Evolutionary conservation across 2,329 filamentous ascomycete species (phyloP).

Genomic region (Fusarium temperatum): DNA sequence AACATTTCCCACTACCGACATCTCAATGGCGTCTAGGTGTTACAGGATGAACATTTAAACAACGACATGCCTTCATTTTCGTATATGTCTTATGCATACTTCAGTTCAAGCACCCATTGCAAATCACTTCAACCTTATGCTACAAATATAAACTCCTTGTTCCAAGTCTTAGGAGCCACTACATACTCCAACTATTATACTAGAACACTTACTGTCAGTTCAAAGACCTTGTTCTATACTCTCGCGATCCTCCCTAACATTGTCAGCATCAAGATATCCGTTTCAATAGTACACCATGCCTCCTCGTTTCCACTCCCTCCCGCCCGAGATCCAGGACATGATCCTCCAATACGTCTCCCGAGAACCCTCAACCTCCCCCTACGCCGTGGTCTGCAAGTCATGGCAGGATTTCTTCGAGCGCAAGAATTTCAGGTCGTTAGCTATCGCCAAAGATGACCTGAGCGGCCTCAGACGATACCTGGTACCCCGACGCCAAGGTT

Average conservation of each 20-base stretch:
- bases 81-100: no score
- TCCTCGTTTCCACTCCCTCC: neutral
- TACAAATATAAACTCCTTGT: neutral
- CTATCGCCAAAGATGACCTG: neutral
- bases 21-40: neutral
- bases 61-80: neutral
- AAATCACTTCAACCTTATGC: neutral
- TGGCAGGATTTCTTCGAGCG: conserved; percentile 14
- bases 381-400: neutral
- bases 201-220: neutral
- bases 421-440: neutral
- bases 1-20: neutral
- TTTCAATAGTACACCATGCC: neutral
- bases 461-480: no score
- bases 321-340: neutral
- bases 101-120: neutral
- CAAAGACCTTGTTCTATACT: neutral
- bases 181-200: neutral
- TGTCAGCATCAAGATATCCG: neutral
- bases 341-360: neutral
- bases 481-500: no score
- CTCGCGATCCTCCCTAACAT: neutral
- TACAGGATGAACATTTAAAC: neutral
- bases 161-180: neutral
- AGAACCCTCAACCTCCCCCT: fast-evolving